Evolutionary conservation across 176 grass and related monocot species (phyloP).

Genomic region (Guadua angustifolia): DNA sequence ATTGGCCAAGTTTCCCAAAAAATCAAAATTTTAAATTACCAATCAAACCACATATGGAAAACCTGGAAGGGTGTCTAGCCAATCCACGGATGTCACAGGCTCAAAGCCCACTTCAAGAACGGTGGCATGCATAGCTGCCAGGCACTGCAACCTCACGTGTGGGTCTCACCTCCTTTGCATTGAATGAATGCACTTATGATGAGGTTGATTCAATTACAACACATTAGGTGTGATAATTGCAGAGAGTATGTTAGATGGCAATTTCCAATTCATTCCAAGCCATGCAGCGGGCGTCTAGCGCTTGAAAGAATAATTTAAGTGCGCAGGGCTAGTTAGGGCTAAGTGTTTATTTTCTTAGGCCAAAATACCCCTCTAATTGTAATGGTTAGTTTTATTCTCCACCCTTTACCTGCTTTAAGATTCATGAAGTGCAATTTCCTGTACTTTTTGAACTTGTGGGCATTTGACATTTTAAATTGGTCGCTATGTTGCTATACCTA

Average conservation of each 20-base stretch:
- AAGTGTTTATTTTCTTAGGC: no score
- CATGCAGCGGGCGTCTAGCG: background rate
- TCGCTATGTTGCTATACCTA: no score
- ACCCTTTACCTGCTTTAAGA: background rate
- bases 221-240: slow-evolving; percentile 5
- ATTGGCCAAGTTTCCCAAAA: background rate
- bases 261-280: background rate
- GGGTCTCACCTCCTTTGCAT: background rate
- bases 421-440: background rate
- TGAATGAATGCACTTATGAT: background rate
- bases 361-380: no score
- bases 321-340: no score
- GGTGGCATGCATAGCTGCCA: background rate
- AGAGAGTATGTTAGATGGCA: background rate
- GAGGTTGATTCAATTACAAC: background rate
- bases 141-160: no score
- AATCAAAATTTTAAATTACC: background rate
- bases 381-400: background rate
- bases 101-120: background rate
- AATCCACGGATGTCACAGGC: background rate
- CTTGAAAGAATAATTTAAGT: background rate
- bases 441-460: no score
- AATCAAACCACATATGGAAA: slow-evolving; percentile 11
- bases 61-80: background rate
- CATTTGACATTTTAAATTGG: no score